Evolutionary conservation across 2,329 filamentous ascomycete genomes (phyloP).

Genomic region (Venturia pyrina): DNA sequence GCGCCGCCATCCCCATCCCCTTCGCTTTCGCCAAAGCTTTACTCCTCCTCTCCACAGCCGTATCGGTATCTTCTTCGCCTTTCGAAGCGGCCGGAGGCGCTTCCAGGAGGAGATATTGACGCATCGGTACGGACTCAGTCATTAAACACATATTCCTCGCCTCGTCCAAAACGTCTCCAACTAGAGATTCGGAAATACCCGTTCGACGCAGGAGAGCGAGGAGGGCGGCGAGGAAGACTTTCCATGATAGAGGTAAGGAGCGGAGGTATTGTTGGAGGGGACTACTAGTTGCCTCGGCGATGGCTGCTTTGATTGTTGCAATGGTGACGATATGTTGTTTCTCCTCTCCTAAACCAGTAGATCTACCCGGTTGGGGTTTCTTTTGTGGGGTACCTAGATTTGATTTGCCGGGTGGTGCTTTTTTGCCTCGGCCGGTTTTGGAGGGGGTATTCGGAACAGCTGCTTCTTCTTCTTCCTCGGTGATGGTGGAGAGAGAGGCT

Average conservation of each 20-base stretch:
- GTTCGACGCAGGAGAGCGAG: slow-evolving; percentile 70
- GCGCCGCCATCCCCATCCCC: slow-evolving; percentile 29
- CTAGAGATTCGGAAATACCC: slow-evolving; percentile 75
- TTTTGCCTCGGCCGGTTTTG: slow-evolving; percentile 38
- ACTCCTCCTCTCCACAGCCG: slow-evolving; percentile 21
- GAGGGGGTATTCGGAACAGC: slow-evolving; percentile 50
- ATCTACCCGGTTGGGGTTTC: slow-evolving; percentile 14
- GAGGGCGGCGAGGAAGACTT: slow-evolving; percentile 76
- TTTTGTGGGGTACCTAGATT: slow-evolving; percentile 14
- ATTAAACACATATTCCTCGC: slow-evolving; percentile 58
- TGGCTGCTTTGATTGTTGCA: slow-evolving; percentile 84
- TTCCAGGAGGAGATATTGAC: slow-evolving; percentile 45
- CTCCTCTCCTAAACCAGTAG: slow-evolving; percentile 18
- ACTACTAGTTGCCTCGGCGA: slow-evolving; percentile 87
- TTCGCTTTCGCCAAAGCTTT: slow-evolving; percentile 22
- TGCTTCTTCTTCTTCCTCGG: slow-evolving; percentile 24
- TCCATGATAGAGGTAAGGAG: slow-evolving; percentile 68
- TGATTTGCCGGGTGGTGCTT: slow-evolving; percentile 14
- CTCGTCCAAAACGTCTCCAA: slow-evolving; percentile 86
- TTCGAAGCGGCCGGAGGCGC: slow-evolving; percentile 17
- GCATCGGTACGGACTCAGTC: slow-evolving; percentile 49
- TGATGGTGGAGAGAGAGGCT: slow-evolving; percentile 21
- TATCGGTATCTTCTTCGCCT: slow-evolving; percentile 23
- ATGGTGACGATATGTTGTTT: slow-evolving; percentile 62
- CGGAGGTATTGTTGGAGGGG: slow-evolving; percentile 85